Conservation (phyloP, 2,329 filamentous ascomycete genomes). For the Trichoderma lentiforme region DNA sequence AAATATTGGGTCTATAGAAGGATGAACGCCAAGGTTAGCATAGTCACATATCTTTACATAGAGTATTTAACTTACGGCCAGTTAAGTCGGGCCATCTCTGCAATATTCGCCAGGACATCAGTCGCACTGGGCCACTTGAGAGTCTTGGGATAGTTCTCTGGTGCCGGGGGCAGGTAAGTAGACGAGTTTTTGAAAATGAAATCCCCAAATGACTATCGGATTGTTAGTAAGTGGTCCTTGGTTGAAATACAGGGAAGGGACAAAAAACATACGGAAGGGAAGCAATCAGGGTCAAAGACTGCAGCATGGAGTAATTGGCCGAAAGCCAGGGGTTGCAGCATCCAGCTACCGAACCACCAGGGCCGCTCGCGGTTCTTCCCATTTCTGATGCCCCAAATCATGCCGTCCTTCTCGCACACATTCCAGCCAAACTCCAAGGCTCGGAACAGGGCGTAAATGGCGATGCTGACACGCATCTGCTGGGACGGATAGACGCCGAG, state of each 20-base stretch:
- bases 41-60: neutral
- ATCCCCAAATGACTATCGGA: constrained; percentile 32
- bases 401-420: constrained; percentile 69
- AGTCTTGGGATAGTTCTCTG: constrained; percentile 61
- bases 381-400: constrained; percentile 58
- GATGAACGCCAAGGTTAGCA: neutral
- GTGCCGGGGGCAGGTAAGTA: constrained; percentile 73
- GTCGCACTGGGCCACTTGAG: constrained; percentile 72
- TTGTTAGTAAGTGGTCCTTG: neutral
- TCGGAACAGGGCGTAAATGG: constrained; percentile 77
- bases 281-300: constrained; percentile 73
- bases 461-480: constrained; percentile 70
- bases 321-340: constrained; percentile 72
- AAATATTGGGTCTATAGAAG: constrained; percentile 63
- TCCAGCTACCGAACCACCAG: constrained; percentile 82
- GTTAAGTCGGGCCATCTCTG: constrained; percentile 72
- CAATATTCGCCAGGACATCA: constrained; percentile 77
- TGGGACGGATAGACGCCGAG: constrained; percentile 68
- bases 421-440: constrained; percentile 88
- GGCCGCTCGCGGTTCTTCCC: constrained; percentile 60
- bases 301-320: constrained; percentile 75
- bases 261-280: constrained; percentile 53
- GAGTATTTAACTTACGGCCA: constrained; percentile 67
- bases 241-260: neutral
- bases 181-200: constrained; percentile 68